phyloP scores from a whole-genome alignment of 768 basidiomycete genomes.

The Podaxis carcinomalis region DNA sequence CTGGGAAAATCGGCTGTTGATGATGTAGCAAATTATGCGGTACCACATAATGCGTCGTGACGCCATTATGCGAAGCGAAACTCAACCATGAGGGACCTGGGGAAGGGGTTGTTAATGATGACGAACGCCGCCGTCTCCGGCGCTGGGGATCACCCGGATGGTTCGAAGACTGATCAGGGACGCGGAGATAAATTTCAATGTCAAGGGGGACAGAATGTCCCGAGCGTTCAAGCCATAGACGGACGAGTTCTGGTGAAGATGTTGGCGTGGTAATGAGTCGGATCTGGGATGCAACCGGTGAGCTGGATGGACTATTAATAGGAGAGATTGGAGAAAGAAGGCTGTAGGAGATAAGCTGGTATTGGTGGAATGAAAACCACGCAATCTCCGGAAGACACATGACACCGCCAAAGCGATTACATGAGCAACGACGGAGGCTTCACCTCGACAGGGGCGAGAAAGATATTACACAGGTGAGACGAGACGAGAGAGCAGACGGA shows the following conservation, averaged over 20 bases:
- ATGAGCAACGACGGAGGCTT: constrained; percentile 1
- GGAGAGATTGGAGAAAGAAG: neutral
- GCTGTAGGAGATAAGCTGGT: neutral
- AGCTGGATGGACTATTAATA: neutral
- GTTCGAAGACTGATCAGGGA: constrained; percentile 27
- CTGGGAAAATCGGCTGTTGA: constrained; percentile 36
- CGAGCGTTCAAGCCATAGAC: constrained; percentile 80
- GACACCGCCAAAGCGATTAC: neutral
- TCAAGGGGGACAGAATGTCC: constrained; percentile 68
- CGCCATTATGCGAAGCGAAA: constrained; percentile 20
- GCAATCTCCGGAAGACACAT: constrained; percentile 6
- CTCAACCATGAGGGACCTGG: neutral
- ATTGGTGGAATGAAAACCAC: neutral
- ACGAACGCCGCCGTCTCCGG: constrained; percentile 25
- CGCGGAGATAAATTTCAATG: constrained; percentile 74
- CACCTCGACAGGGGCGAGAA: neutral
- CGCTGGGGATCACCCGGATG: constrained; percentile 16
- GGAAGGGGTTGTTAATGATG: constrained; percentile 1
- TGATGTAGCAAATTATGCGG: constrained; percentile 23
- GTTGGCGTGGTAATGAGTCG: constrained; percentile 67
- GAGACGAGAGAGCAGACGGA: too few relatives aligned
- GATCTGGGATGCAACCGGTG: constrained; percentile 41
- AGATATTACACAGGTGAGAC: neutral
- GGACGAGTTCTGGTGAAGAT: constrained; percentile 72
- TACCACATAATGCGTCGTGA: constrained; percentile 36